phyloP scores from a whole-genome alignment of 2,329 filamentous ascomycete species.

The Botrytis fragariae region DNA sequence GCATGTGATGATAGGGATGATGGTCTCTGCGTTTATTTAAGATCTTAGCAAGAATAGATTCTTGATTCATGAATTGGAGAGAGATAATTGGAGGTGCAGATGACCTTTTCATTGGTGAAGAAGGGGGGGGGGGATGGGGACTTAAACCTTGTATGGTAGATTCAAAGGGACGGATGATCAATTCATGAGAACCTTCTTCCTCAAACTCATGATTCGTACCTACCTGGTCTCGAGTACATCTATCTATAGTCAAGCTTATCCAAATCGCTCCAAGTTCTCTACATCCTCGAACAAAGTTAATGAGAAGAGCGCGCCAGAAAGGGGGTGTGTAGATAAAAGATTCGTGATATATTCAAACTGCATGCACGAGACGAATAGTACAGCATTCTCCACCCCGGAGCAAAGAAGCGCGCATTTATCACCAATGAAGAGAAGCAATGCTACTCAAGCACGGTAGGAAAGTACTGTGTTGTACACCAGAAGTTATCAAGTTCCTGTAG shows the following conservation, averaged over 20 bases:
- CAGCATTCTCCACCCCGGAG: constrained; percentile 2
- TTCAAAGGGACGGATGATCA: constrained; percentile 17
- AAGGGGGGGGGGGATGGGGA: neutral
- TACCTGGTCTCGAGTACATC: constrained; percentile 7
- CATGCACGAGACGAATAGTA: constrained; percentile 2
- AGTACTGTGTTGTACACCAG: constrained; percentile 12
- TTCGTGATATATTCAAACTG: neutral
- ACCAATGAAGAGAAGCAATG: constrained; percentile 8
- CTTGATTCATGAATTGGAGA: neutral
- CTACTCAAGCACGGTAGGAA: neutral
- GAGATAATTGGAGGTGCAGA: constrained; percentile 5
- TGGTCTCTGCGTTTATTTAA: neutral
- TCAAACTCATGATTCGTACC: neutral
- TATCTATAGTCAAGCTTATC: neutral
- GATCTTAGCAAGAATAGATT: neutral
- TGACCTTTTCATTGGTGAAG: constrained; percentile 18
- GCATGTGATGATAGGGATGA: constrained; percentile 7
- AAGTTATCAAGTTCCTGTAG: neutral
- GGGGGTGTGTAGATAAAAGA: constrained; percentile 15
- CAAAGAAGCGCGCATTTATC: constrained; percentile 11
- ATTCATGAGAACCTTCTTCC: constrained; percentile 12
- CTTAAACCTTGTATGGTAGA: constrained; percentile 10
- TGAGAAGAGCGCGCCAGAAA: neutral
- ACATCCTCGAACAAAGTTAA: neutral
- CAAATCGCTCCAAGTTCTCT: neutral